Base-by-base conservation (phyloP, 2,329 filamentous ascomycete genomes). In the Apiospora sp. region DNA sequence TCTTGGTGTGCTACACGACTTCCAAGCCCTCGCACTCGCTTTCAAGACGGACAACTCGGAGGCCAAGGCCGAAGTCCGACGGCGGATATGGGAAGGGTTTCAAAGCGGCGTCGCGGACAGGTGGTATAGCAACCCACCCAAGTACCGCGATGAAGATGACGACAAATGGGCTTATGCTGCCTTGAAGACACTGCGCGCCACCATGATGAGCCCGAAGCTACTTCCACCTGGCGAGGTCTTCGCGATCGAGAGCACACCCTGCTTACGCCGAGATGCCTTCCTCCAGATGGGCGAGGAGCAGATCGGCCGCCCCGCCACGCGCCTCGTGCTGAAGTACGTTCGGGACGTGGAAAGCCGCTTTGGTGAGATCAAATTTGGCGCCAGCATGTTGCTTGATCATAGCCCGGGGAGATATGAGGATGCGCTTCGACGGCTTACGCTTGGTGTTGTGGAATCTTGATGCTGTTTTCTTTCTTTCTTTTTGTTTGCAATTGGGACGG, bases 151-250 rank as follows among this genome's bases (percentile, higher is more conserved):
- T 24, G 85, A 88, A 70, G 87, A 90, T 12, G 89, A 91, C n/a
- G 90, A 92, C 67, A 85, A 89, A 43, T 95, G 92, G 93, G 90
- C 91, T 0, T 90, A 90, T 79, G 87, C 91, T 0, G 89, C 92
- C 0, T 85, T 95, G 7, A 90, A 91, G 77, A 88, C 88, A 0
- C 82, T 95, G 22, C 87, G 93, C 2, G 89, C 88, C 3, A 90
- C 87, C 76, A 93, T 95, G 91, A 86, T 89, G 74, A 91, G 88
- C 70, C 85, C 88, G 44, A 94, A 94, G 78, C 85, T 95, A 2
- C 83, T 94, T 67, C 93, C 93, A 1, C 93, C 93, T 0, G 93
- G 93, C 0, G 93, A 95, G 79, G 91, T 95, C 0, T 94, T 95
- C 77, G 85, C 91, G 2, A 87, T 95, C 2, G 92, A 94, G 82